Evolutionary conservation across 768 basidiomycete species (phyloP).

Genomic region (Omphalotus guepiniiformis): DNA sequence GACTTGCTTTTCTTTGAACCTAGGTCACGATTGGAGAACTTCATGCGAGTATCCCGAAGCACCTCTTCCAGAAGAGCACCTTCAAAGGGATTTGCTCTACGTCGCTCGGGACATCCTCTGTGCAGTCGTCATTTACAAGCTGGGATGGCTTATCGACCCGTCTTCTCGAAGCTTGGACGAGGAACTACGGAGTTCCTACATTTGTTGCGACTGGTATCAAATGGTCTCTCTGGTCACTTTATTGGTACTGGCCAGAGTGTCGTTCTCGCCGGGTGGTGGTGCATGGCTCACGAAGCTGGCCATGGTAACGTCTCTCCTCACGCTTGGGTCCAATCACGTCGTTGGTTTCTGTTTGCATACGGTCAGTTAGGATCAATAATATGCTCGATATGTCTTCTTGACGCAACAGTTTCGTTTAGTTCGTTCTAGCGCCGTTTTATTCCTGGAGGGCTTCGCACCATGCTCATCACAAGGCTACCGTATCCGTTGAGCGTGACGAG

Average conservation of each 20-base stretch:
- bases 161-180: slow-evolving; percentile 25
- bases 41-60: slow-evolving; percentile 48
- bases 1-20: neutral
- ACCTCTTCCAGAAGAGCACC: slow-evolving; percentile 48
- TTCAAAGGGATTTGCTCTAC: slow-evolving; percentile 41
- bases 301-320: slow-evolving; percentile 49
- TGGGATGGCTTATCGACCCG: slow-evolving; percentile 47
- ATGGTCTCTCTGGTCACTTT: slow-evolving; percentile 41
- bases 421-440: slow-evolving; percentile 59
- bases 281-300: slow-evolving; percentile 60
- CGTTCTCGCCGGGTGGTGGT: slow-evolving; percentile 58
- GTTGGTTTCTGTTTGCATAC: slow-evolving; percentile 48
- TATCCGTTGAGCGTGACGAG: slow-evolving; percentile 77
- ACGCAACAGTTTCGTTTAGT: slow-evolving; percentile 32
- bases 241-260: slow-evolving; percentile 62
- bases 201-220: slow-evolving; percentile 25
- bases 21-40: slow-evolving; percentile 47
- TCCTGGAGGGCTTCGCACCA: slow-evolving; percentile 46
- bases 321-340: slow-evolving; percentile 40
- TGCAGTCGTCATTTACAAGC: slow-evolving; percentile 40
- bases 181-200: slow-evolving; percentile 20
- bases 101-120: slow-evolving; percentile 44
- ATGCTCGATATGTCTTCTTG: too few relatives aligned
- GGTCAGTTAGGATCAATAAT: slow-evolving; percentile 23
- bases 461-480: slow-evolving; percentile 48